Evolutionary conservation across 108 stramenopile genomes (phyloP), one percentile per base, ranked within the genome.

Genomic region (Phaeodactylum tricornutum): DNA sequence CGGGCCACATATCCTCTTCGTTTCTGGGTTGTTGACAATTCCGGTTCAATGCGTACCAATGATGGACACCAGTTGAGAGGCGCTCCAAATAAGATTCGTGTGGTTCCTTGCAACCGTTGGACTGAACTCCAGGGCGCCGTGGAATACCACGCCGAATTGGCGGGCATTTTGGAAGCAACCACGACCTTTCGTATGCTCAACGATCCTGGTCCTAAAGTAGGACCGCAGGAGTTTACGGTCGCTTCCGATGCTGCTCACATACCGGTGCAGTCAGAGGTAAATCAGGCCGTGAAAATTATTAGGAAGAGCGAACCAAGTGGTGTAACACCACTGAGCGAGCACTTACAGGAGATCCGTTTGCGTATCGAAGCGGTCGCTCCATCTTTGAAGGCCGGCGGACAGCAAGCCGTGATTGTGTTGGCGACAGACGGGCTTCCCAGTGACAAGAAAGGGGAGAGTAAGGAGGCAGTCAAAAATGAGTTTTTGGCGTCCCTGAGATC

Each of bases 401-500:
- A 81, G 27, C 64, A 53, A 25, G 82, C 76, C 7, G 71, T 72
- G 1, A 48, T 94, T 3, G 61, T 91, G 14, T 23, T 94, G 29
- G 86, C 88, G 1, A 81, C 84, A 1, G 92, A 88, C 53, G 92
- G 92, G 2, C 12, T 55, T 5, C 66, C 76, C 23, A 50, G 53
- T 0, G 64, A 74, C 58, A 41, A 36, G 15, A 53, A 47, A 23
- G 40, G 57, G 15, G 38, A 42, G 30, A 42, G 27, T 12, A 45
- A 54, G 16, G 37, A 42, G 0, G 44, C 43, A 24, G 60, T 49
- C 2, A 29, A 55, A 36, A 52, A 50, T 15, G 62, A 62, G n/a
- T 79, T 79, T 41, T 36, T 52, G 21, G 20, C 47, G 17, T 44
- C 58, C 16, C 46, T 82, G 3, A 29, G 52, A 14, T 39, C 61